These are phyloP conservation scores for Alternaria brassicicola DNA, from an alignment of 2,329 filamentous ascomycete species.

Conservation along the genomic window DNA sequence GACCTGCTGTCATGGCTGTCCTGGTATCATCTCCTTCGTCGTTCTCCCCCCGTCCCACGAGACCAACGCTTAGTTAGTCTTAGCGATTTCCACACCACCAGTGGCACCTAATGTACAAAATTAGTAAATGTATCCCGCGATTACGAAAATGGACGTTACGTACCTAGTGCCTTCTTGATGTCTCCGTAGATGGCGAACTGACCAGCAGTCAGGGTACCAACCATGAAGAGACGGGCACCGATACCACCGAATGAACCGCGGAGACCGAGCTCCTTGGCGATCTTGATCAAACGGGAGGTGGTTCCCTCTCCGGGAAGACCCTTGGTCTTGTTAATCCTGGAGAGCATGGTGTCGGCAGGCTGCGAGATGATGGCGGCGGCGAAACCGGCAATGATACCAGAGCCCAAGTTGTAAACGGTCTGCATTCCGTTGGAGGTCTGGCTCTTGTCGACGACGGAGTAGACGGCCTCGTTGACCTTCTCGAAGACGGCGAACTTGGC, in stretches of 20 bases:
- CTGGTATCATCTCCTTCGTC: slow-evolving; percentile 33
- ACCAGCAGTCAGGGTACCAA: slow-evolving; percentile 62
- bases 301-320: slow-evolving; percentile 86
- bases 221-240: slow-evolving; percentile 76
- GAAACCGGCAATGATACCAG: slow-evolving; percentile 85
- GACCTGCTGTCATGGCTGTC: slow-evolving; percentile 31
- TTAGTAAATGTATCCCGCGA: background rate
- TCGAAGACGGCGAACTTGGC: slow-evolving; percentile 94
- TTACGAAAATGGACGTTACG: background rate
- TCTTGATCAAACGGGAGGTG: slow-evolving; percentile 81
- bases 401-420: slow-evolving; percentile 82
- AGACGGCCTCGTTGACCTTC: slow-evolving; percentile 80
- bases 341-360: slow-evolving; percentile 91
- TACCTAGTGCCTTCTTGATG: slow-evolving; percentile 55
- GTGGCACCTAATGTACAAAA: slow-evolving; percentile 54
- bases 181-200: slow-evolving; percentile 87
- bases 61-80: slow-evolving; percentile 25
- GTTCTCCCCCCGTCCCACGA: slow-evolving; percentile 3
- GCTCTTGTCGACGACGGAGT: slow-evolving; percentile 72
- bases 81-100: slow-evolving; percentile 60
- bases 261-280: slow-evolving; percentile 82
- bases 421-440: slow-evolving; percentile 70
- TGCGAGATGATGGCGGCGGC: slow-evolving; percentile 86
- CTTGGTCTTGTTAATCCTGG: slow-evolving; percentile 96
- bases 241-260: slow-evolving; percentile 80